phyloP scores from a whole-genome alignment of 2,329 filamentous ascomycete genomes.

The Colletotrichum sp. region DNA sequence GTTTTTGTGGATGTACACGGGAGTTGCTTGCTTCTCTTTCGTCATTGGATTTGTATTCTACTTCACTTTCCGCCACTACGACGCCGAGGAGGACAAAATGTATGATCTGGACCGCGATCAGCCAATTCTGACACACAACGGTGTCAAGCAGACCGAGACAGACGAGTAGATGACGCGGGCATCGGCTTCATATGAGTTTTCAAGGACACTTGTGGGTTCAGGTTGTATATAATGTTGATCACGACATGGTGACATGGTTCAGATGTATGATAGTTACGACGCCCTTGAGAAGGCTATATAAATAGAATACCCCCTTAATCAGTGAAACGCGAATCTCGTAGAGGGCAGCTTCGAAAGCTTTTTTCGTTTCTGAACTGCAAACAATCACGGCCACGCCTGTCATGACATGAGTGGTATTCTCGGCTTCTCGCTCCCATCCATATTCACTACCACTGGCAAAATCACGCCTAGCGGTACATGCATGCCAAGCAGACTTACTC shows the following conservation, averaged over 20 bases:
- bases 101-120: constrained; percentile 41
- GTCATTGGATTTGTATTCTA: constrained; percentile 59
- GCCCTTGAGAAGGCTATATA: background rate
- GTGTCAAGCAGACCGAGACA: background rate
- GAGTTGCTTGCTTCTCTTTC: constrained; percentile 55
- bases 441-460: too few relatives aligned
- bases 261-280: background rate
- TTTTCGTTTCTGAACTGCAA: background rate
- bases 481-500: too few relatives aligned
- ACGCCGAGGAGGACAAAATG: constrained; percentile 41
- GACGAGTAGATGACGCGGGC: background rate
- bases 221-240: background rate
- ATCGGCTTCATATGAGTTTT: background rate
- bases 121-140: constrained; percentile 25
- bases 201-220: background rate
- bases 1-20: constrained; percentile 70
- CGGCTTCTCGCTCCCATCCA: too few relatives aligned
- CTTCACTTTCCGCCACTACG: constrained; percentile 41
- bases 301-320: background rate
- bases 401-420: too few relatives aligned
- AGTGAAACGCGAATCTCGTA: background rate
- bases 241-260: background rate
- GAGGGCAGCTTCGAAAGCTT: too few relatives aligned
- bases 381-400: too few relatives aligned
- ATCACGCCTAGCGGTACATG: too few relatives aligned